Base-by-base conservation (phyloP, 768 basidiomycete genomes). In the Tephrocybe sp. region DNA sequence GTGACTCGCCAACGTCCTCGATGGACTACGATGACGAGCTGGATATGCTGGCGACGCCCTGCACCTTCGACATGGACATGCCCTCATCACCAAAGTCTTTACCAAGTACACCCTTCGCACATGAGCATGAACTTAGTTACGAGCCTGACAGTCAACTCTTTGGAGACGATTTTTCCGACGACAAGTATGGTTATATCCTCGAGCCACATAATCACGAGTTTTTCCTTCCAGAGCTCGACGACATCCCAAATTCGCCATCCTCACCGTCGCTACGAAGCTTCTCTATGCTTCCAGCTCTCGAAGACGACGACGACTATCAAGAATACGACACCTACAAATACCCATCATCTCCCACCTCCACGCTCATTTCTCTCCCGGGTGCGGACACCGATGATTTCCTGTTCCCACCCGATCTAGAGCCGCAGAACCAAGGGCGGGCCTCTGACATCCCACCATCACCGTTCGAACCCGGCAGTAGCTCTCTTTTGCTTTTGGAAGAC, bases 401-500 rank as follows among this genome's bases (percentile, higher is more conserved):
- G 15, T 60, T 66, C 25, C 37, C 46, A 21, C 11, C 38, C 26
- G 47, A 57, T 32, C 27, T 19, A 21, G 38, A 37, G 21, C 31
- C 32, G 18, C 6, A 22, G 5, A 5, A 12, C 5, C 18, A n/a
- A 19, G 18, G 21, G 9, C 7, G 11, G 36, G 36, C 18, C 16
- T 34, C 13, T 37, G 18, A 19, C 36, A 4, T 37, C 30, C 35
- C 30, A 15, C n/a, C 28, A 3, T 24, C 41, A n/a, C 36, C 52
- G 32, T 42, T 52, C 49, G 36, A 46, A 53, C 31, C 60, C 47
- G 21, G 51, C 47, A 25, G 49, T 40, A 30, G 45, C 31, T 53
- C 48, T 38, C 62, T 80, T 9, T 67, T 80, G 31, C 70, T 76
- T 40, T 66, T 69, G 15, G 69, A 66, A 32, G 71, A 68, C 46